phyloP scores from a whole-genome alignment of 1,284 basidiomycete species.

The Thelephora terrestris region DNA sequence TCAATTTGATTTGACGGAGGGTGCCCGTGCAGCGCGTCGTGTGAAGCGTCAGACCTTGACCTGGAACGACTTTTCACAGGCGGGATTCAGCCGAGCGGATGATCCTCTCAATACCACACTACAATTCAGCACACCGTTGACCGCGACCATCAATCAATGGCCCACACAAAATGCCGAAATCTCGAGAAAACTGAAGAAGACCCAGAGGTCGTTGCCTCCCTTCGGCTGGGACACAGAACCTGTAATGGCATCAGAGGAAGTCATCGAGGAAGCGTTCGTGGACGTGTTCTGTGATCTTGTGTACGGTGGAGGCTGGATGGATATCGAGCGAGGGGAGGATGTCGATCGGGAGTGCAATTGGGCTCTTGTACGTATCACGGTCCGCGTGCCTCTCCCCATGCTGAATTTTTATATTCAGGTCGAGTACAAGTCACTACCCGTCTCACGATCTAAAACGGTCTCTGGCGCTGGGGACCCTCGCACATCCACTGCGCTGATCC shows the following conservation, averaged over 20 bases:
- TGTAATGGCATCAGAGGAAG: conserved; percentile 58
- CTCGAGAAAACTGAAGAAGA: conserved; percentile 70
- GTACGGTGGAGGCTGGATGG: conserved; percentile 73
- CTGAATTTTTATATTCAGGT: conserved; percentile 37
- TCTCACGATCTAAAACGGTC: conserved; percentile 21
- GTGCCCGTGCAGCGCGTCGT: conserved; percentile 59
- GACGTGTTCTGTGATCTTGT: conserved; percentile 83
- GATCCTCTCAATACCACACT: conserved; percentile 65
- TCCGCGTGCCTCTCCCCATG: neutral
- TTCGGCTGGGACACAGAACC: conserved; percentile 85
- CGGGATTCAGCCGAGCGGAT: conserved; percentile 73
- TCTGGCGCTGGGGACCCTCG: conserved; percentile 39
- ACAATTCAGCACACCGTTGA: conserved; percentile 67
- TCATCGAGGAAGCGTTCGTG: conserved; percentile 79
- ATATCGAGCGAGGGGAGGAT: conserved; percentile 61
- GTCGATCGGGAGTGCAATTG: conserved; percentile 81
- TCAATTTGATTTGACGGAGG: conserved; percentile 80
- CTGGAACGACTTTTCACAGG: conserved; percentile 78
- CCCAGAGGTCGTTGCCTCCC: conserved; percentile 66
- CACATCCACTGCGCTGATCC: conserved; percentile 47
- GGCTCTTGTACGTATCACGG: conserved; percentile 60
- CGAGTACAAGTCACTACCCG: conserved; percentile 68
- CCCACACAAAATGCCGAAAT: conserved; percentile 65
- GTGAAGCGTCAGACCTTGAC: conserved; percentile 71
- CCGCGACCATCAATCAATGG: conserved; percentile 58